phyloP scores from a whole-genome alignment of 495 filamentous ascomycete species.

The Xylaria palmicola region DNA sequence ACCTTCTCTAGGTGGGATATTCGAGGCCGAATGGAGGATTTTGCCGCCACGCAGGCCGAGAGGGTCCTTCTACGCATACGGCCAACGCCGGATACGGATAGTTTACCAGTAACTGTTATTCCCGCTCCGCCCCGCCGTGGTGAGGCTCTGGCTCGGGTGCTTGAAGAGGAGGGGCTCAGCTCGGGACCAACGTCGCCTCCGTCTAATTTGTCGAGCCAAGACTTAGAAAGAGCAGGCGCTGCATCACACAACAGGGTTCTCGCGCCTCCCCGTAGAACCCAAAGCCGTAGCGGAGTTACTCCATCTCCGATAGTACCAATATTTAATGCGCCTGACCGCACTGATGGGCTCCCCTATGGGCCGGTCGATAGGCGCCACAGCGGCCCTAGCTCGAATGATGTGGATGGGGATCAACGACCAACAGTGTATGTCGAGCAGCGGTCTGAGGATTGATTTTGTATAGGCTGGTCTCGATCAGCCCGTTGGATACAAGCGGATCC shows the following conservation, averaged over 20 bases:
- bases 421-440: constrained; percentile 19
- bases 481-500: not conserved
- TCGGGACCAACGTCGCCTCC: not conserved
- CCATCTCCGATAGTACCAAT: constrained; percentile 9
- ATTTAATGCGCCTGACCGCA: constrained; percentile 16
- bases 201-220: not conserved
- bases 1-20: constrained; percentile 43
- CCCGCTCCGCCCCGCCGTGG: constrained; percentile 48
- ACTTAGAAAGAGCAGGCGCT: not conserved
- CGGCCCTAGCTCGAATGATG: constrained; percentile 6
- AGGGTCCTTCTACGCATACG: constrained; percentile 44
- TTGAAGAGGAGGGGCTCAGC: constrained; percentile 39
- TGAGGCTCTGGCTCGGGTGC: constrained; percentile 42
- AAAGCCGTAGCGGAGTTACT: constrained; percentile 15
- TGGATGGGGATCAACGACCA: constrained; percentile 19
- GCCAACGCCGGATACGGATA: constrained; percentile 47
- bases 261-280: constrained; percentile 4
- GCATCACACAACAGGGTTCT: not conserved
- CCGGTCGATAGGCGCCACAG: constrained; percentile 12
- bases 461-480: constrained; percentile 7
- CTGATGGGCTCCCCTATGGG: constrained; percentile 9
- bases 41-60: constrained; percentile 48
- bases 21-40: constrained; percentile 44
- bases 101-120: constrained; percentile 49
- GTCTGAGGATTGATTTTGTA: constrained; percentile 24